A percentile compares a stretch with the other conserved stretches of the same genome.
Evolutionary conservation across 345 rosid genomes (phyloP).

Genomic region (Eucalyptus cloeziana): DNA sequence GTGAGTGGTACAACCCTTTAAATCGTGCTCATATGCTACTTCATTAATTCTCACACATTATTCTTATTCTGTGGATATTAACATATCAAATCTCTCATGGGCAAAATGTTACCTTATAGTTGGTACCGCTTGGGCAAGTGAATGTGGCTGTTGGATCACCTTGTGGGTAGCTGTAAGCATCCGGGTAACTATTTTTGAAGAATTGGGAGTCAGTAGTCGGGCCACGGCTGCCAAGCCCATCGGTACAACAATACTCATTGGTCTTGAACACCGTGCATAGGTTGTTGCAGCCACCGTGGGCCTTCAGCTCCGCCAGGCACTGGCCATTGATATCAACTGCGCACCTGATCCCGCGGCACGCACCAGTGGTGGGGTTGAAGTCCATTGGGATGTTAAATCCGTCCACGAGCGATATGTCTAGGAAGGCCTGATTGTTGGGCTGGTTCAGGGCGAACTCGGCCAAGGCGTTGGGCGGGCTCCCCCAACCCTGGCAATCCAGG

Average conservation of each 20-base stretch:
- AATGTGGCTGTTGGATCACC: constrained; percentile 1
- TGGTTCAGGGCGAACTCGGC: constrained; percentile 13
- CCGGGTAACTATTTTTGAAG: background rate
- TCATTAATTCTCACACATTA: background rate
- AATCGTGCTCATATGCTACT: background rate
- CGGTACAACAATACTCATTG: background rate
- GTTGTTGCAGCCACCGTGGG: constrained; percentile 10
- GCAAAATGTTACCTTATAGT: constrained; percentile 8
- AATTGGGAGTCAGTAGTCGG: background rate
- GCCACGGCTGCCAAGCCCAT: background rate
- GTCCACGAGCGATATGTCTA: constrained; percentile 1
- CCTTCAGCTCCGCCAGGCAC: constrained; percentile 2
- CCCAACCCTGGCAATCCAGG: constrained; percentile 1
- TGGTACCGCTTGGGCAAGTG: constrained; percentile 9
- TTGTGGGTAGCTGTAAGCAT: constrained; percentile 11
- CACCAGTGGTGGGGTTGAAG: constrained; percentile 3
- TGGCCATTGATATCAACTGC: background rate
- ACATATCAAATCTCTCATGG: background rate
- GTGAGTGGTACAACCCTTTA: background rate
- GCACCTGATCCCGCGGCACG: constrained; percentile 3
- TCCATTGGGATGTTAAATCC: constrained; percentile 22
- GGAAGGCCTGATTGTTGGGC: background rate
- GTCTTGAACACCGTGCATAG: constrained; percentile 10
- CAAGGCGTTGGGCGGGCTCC: constrained; percentile 7
- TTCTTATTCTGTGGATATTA: background rate